Evolutionary conservation across 169 alveolate genomes (phyloP).

Genomic region (Cryptosporidium ryanae): DNA sequence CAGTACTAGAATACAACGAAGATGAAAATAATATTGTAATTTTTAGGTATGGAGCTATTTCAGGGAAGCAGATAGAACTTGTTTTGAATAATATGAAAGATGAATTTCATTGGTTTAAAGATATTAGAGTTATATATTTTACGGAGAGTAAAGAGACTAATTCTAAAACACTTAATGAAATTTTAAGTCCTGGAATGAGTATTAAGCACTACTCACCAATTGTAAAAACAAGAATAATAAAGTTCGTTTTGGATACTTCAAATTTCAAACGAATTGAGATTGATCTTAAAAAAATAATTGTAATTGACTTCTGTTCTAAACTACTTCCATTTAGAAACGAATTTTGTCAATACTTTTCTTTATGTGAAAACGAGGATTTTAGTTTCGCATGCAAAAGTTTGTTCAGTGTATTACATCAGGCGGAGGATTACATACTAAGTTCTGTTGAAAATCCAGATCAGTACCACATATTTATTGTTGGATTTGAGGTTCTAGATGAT

Average conservation of each 20-base stretch:
- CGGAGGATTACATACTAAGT: constrained; percentile 83
- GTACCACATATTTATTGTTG: constrained; percentile 76
- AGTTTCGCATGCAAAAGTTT: constrained; percentile 83
- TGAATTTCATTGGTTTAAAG: constrained; percentile 55
- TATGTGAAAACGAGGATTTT: constrained; percentile 81
- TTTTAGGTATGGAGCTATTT: constrained; percentile 31
- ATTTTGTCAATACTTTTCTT: constrained; percentile 51
- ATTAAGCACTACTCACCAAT: constrained; percentile 71
- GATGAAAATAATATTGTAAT: constrained; percentile 18
- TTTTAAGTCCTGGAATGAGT: constrained; percentile 65
- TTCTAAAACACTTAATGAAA: background rate
- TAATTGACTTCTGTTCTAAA: constrained; percentile 61
- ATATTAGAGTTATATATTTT: constrained; percentile 77
- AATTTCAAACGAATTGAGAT: background rate
- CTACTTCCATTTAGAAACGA: constrained; percentile 72
- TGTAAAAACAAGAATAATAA: constrained; percentile 13
- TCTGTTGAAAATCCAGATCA: constrained; percentile 42
- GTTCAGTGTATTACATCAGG: constrained; percentile 85
- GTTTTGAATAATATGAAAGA: constrained; percentile 81
- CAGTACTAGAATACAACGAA: constrained; percentile 89
- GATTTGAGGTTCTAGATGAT: constrained; percentile 78
- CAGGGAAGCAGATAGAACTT: constrained; percentile 77
- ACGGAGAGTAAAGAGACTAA: constrained; percentile 37
- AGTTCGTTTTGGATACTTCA: constrained; percentile 21
- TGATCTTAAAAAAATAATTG: constrained; percentile 18